phyloP scores from a whole-genome alignment of 169 alveolate species.

The Plasmodium malariae region DNA sequence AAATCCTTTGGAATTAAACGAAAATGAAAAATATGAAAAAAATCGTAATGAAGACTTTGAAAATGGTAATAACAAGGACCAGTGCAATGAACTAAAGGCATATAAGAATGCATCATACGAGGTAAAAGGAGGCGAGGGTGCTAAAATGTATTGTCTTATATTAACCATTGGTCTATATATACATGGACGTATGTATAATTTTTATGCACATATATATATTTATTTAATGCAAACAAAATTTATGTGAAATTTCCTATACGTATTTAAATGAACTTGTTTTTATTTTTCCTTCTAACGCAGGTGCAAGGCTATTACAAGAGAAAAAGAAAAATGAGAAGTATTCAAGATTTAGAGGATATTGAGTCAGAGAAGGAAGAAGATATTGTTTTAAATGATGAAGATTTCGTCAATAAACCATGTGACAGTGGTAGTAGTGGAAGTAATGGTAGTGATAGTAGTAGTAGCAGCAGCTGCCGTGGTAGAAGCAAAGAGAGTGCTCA shows the following conservation, averaged over 20 bases:
- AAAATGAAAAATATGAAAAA: neutral
- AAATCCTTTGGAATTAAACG: neutral
- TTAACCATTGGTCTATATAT: neutral
- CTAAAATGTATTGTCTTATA: neutral
- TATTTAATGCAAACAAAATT: too few relatives aligned
- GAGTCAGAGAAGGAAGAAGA: conserved; percentile 16
- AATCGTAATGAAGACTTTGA: neutral
- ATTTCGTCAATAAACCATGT: neutral
- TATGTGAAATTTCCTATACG: neutral
- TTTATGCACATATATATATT: neutral
- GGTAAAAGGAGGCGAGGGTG: too few relatives aligned
- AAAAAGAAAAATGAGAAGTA: conserved; percentile 41
- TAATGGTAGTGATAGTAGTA: neutral
- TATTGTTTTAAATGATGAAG: conserved; percentile 20
- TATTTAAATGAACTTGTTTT: neutral
- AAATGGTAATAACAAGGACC: neutral
- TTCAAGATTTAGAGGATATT: conserved; percentile 20
- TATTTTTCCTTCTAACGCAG: conserved; percentile 17
- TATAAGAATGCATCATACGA: conserved; percentile 72
- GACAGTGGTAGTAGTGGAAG: neutral
- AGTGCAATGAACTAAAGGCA: conserved; percentile 24
- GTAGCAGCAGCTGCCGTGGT: neutral
- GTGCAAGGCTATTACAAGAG: conserved; percentile 69
- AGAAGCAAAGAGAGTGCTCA: neutral
- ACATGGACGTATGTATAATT: neutral